phyloP scores from a whole-genome alignment of 1,139 yeast genomes.

The Hyphopichia buzzinii region DNA sequence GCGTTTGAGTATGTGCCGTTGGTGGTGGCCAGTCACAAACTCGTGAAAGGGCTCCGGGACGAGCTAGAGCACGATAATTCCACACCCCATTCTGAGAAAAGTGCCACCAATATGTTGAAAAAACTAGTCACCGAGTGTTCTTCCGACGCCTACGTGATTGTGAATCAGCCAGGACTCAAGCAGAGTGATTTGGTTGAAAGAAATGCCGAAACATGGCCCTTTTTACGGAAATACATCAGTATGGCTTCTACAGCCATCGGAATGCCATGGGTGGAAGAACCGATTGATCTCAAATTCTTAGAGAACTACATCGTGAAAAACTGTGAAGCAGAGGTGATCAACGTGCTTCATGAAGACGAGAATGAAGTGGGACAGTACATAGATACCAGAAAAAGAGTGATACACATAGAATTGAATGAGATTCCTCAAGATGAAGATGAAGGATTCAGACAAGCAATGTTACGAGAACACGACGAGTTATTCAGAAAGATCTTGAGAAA shows the following conservation, averaged over 20 bases:
- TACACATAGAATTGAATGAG: constrained; percentile 51
- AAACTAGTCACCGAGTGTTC: constrained; percentile 58
- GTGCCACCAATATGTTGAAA: constrained; percentile 45
- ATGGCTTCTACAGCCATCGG: constrained; percentile 65
- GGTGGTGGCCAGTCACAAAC: constrained; percentile 41
- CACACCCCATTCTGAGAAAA: constrained; percentile 18
- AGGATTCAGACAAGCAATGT: constrained; percentile 15
- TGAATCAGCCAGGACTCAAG: constrained; percentile 68
- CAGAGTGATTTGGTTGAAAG: constrained; percentile 52
- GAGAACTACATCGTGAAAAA: constrained; percentile 41
- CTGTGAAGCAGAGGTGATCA: constrained; percentile 48
- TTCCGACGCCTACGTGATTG: constrained; percentile 66
- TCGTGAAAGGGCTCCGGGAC: constrained; percentile 31
- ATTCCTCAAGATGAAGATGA: constrained; percentile 33
- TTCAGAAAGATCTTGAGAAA: constrained; percentile 53
- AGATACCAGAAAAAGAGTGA: constrained; percentile 61
- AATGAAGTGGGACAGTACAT: constrained; percentile 45
- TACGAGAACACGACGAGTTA: constrained; percentile 48
- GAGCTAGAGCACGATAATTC: constrained; percentile 21
- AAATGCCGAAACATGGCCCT: constrained; percentile 46
- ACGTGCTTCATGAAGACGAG: constrained; percentile 37
- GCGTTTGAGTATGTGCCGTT: constrained; percentile 31
- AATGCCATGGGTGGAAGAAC: constrained; percentile 49
- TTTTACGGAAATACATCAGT: constrained; percentile 52
- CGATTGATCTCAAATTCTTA: constrained; percentile 48